Percentiles rank a stretch among this genome's conserved stretches.
Conservation (phyloP, 192 early-diverging fungal species). For the Podila horticola region DNA sequence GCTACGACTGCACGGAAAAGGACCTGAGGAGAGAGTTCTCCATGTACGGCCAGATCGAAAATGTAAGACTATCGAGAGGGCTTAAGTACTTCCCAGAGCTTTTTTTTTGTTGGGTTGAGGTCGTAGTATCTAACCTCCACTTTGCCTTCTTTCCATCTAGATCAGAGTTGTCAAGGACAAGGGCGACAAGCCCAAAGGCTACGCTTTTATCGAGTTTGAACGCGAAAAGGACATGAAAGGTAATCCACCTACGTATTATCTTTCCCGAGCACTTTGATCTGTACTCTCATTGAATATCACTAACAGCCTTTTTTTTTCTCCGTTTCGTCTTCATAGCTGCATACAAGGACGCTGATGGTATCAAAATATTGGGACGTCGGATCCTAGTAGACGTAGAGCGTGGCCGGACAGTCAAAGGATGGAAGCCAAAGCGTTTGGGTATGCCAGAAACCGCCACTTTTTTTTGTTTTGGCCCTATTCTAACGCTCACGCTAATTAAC, state of each 20-base stretch:
- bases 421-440: slow-evolving; percentile 88
- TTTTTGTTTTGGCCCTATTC: neutral
- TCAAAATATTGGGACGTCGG: slow-evolving; percentile 85
- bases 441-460: neutral
- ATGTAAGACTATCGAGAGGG: slow-evolving; percentile 57
- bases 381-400: slow-evolving; percentile 95
- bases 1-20: slow-evolving; percentile 80
- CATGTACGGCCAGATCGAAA: slow-evolving; percentile 81
- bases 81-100: neutral
- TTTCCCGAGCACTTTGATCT: neutral
- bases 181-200: slow-evolving; percentile 85
- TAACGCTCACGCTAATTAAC: neutral
- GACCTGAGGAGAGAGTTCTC: slow-evolving; percentile 82
- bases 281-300: neutral
- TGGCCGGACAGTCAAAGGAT: slow-evolving; percentile 95
- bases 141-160: slow-evolving; percentile 36
- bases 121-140: neutral
- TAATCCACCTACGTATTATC: neutral
- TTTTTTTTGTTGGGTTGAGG: slow-evolving; percentile 4
- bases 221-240: slow-evolving; percentile 69
- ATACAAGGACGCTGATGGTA: slow-evolving; percentile 89
- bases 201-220: slow-evolving; percentile 96
- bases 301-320: neutral
- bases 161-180: slow-evolving; percentile 76
- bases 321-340: slow-evolving; percentile 56